Evolutionary conservation across 352 stramenopile species (phyloP), one percentile per base, ranked within the genome.

Genomic region (Globisporangium splendens): DNA sequence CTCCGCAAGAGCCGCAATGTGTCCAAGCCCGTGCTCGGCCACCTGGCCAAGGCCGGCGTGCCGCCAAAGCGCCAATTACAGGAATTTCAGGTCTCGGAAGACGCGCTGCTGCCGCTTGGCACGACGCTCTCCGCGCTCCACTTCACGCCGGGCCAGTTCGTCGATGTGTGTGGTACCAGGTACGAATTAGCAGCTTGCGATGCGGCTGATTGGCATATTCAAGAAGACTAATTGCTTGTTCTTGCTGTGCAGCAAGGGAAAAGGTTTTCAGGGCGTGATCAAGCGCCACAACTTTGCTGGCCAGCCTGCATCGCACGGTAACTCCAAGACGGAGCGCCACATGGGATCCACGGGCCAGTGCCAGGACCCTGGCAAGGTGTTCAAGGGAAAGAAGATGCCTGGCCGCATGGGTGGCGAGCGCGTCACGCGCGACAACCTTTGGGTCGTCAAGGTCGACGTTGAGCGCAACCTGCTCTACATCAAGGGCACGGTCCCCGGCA

Each of bases 351-450:
- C 95, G 28, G 98, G 98, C n/a, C 89, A 98, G 69, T 98, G 96
- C 81, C 96, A 99, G 77, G 94, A 99, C 77, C 97, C 97, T 8
- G 97, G 97, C 57, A 93, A 96, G 64, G 97, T 99, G 10, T 99
- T 98, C 66, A 99, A 99, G 78, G 97, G 97, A 43, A 99, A 99
- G 84, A 99, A 99, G 75, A 99, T 99, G 97, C 86, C 98, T 35
- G 98, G 97, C 11, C 89, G 93, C 17, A 98, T 99, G 91, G 97
- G 97, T 56, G 83, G 79, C 46, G 90, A 96, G 44, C 83, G 85
- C 55, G 88, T 98, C 15, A 99, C 97, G 22, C 89, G 96, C 38
- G 96, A 99, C 79, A 99, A 99, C 73, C 75, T 99, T 3, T 93
- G 85, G 83, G 78, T 96, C 50, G 77, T 88, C 56, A 95, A 96